Base-by-base conservation (phyloP, 169 alveolate genomes). In the Neospora caninum region DNA sequence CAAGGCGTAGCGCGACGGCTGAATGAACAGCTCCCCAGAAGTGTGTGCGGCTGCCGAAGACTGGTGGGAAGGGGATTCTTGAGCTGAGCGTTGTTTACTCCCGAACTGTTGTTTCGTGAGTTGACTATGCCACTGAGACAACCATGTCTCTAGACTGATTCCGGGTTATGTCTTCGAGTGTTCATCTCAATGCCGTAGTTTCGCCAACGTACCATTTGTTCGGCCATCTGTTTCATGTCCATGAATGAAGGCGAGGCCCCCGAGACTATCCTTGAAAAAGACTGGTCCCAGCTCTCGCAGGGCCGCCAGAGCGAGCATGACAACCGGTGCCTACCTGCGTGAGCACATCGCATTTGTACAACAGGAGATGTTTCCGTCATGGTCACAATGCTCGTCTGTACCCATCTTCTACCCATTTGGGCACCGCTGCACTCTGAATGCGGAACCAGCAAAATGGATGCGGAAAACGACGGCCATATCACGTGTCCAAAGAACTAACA, bases 191-290 rank as follows among this genome's bases (percentile, higher is more conserved):
- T 22, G 73, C 31, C 31, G 4, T 22, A 64, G n/a, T 27, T 22
- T 64, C n/a, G 58, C 73, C 73, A 64, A 64, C 25, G 73, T 64
- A 73, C 84, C 84, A 73, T 9, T 13, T 73, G 84, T 36, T 73
- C 84, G 43, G 84, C 84, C 20, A 73, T 36, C 27, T 73, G 84
- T 22, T n/a, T 73, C 25, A 73, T 31, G 43, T 18, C 39, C 0
- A n/a, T 36, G 84, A 73, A 73, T 73, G 84, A 73, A n/a, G 84
- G 9, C 9, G 84, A 73, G 25, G 84, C 84, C 84, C 84, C 84
- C 1, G 84, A 34, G 42, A 73, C 10, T 31, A 13, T 2, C 42
- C 84, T 1, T n/a, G 25, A 73, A 73, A 73, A 31, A 1, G 7
- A 13, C n/a, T 73, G 84, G 39, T 27, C 16, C 84, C 84, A 73